Evolutionary conservation across 2,329 filamentous ascomycete species (phyloP).

Genomic region (Biscogniauxia marginata): DNA sequence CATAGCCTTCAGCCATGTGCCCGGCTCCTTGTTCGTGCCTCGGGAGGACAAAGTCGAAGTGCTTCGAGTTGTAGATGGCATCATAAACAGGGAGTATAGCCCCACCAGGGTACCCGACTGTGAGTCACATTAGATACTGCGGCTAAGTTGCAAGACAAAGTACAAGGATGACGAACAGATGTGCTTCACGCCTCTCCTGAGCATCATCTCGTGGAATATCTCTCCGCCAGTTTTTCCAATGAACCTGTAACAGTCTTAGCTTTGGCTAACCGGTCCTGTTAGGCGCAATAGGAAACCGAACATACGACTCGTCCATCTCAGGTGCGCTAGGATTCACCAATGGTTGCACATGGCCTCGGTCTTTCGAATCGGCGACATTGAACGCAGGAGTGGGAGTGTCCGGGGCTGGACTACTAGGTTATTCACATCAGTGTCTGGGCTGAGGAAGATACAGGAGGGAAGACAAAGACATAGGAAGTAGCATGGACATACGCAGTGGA

Average conservation of each 20-base stretch:
- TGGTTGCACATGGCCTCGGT: conserved; percentile 65
- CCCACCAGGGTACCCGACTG: conserved; percentile 87
- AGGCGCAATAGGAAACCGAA: conserved; percentile 18
- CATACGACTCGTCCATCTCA: conserved; percentile 80
- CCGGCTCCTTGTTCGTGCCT: conserved; percentile 97
- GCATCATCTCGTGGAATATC: conserved; percentile 99
- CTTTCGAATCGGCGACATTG: conserved; percentile 45
- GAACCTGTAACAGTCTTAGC: conserved; percentile 54
- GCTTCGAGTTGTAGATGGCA: conserved; percentile 95
- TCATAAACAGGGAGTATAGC: conserved; percentile 98
- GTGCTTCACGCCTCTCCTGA: conserved; percentile 86
- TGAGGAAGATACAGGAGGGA: conserved; percentile 21
- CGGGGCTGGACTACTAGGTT: conserved; percentile 49
- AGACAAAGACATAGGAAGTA: conserved; percentile 6
- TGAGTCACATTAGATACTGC: conserved; percentile 21
- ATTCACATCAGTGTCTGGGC: conserved; percentile 15
- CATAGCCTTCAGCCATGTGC: conserved; percentile 98
- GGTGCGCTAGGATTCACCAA: conserved; percentile 58
- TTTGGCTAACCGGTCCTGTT: neutral
- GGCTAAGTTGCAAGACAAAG: conserved; percentile 3
- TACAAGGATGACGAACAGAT: conserved; percentile 67
- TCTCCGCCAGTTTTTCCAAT: conserved; percentile 94
- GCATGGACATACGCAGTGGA: conserved; percentile 51
- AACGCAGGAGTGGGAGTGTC: conserved; percentile 63
- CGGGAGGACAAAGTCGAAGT: conserved; percentile 94